Evolutionary conservation across 164 flowering plant species (phyloP), one percentile per base, ranked within the genome.

Genomic region (Litsea cubeba): DNA sequence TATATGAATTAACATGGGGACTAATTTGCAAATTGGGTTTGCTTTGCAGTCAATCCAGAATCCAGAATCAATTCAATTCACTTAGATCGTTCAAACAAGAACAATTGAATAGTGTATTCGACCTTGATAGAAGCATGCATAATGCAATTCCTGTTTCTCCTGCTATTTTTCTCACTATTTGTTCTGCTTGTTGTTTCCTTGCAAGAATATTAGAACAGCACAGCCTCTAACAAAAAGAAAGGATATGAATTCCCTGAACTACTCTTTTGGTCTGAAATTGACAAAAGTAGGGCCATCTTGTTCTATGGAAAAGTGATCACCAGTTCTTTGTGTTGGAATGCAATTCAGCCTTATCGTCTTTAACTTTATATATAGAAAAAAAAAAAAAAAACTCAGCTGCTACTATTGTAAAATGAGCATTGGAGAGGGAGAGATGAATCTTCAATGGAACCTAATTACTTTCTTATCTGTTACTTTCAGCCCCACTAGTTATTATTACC

Each of bases 1-100:
- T 0, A 35, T 35, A 35, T 35, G 46, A 35, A 35, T 35, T 35
- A 35, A 35, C 46, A 35, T 35, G 10, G 46, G 46, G 46, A 35
- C 10, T 35, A 35, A 35, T 35, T 35, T 35, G 8, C 46, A 35
- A 35, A 35, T 35, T 35, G 46, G 1, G 6, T 35, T 35, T 6
- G 7, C 46, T 35, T 35, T 35, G 46, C 10, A 35, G 57, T 76
- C 74, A 32, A 65, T 71, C 65, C 51, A 64, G 78, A 32, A 65
- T 71, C 65, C 51, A 64, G 78, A 15, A 57, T 62, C 66, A 40
- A 63, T 28, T 28, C 71, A 49, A 23, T 69, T 75, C 63, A 50
- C 15, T 69, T 68, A 51, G 74, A 70, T 26, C 20, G 50, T 17
- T 62, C 32, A 22, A 28, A 25, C 32, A 35, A 35, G 46, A 35